Evolutionary conservation across 371 early-diverging fungal species (phyloP).

Genomic region (Mortierella sp.): DNA sequence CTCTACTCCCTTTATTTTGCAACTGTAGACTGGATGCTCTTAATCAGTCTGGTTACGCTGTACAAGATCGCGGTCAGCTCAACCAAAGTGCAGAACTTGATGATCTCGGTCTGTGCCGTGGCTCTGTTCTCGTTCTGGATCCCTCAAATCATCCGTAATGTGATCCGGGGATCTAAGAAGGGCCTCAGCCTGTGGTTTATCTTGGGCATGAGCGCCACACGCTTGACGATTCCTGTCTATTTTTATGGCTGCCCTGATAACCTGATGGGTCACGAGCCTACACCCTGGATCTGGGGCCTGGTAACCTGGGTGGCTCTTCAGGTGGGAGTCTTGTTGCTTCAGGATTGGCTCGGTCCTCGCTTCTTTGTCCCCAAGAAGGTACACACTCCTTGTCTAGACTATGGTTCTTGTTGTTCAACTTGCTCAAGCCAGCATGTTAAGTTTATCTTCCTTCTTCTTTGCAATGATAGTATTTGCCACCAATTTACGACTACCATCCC

Average conservation of each 20-base stretch:
- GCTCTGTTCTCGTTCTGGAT: slow-evolving; percentile 83
- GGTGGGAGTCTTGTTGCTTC: slow-evolving; percentile 70
- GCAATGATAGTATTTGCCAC: slow-evolving; percentile 69
- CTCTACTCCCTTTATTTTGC: background rate
- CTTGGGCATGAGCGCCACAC: slow-evolving; percentile 71
- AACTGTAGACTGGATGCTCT: slow-evolving; percentile 66
- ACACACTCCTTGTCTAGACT: slow-evolving; percentile 17
- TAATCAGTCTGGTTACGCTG: slow-evolving; percentile 75
- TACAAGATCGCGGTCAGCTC: slow-evolving; percentile 74
- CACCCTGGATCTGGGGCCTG: slow-evolving; percentile 68
- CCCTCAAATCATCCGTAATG: slow-evolving; percentile 82
- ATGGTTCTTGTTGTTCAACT: background rate
- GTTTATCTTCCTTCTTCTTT: background rate
- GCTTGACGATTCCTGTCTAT: slow-evolving; percentile 77
- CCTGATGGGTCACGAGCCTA: slow-evolving; percentile 66
- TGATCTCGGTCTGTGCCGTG: slow-evolving; percentile 65
- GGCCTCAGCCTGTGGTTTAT: slow-evolving; percentile 74
- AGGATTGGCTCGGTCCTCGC: slow-evolving; percentile 80
- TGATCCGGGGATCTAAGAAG: slow-evolving; percentile 71
- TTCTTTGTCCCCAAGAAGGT: slow-evolving; percentile 81
- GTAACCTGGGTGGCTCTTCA: slow-evolving; percentile 73
- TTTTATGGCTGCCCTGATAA: slow-evolving; percentile 75
- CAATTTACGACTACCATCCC: slow-evolving; percentile 80
- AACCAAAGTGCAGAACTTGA: slow-evolving; percentile 65
- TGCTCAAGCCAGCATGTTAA: background rate